Percentiles rank a stretch among this genome's conserved stretches.
Evolutionary conservation across 176 grass and related monocot species (phyloP).

Genomic region (Urochloa ruziziensis): DNA sequence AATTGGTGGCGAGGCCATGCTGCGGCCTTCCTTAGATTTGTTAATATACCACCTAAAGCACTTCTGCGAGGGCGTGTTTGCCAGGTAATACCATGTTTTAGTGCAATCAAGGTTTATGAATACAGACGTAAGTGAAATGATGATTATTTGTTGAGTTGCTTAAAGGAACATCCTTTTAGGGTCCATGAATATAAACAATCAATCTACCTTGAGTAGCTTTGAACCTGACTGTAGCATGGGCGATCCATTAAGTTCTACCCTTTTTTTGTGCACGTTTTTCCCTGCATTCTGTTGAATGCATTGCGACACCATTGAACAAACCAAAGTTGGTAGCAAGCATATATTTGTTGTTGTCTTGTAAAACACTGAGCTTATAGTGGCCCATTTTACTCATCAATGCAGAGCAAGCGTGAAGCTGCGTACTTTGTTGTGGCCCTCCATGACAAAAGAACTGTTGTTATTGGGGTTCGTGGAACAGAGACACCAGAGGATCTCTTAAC

Average conservation of each 20-base stretch:
- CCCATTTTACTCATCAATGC: constrained; percentile 21
- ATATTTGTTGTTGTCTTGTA: background rate
- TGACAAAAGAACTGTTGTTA: constrained; percentile 72
- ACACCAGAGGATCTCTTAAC: constrained; percentile 95
- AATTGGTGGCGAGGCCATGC: constrained; percentile 99
- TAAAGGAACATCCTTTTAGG: constrained; percentile 25
- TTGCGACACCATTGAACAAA: background rate
- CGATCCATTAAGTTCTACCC: background rate
- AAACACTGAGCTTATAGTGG: background rate
- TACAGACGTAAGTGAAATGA: background rate
- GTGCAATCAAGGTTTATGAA: background rate
- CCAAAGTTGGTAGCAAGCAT: background rate
- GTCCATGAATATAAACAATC: background rate
- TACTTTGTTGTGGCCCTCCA: constrained; percentile 93
- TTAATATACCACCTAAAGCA: constrained; percentile 74
- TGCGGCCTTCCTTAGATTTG: constrained; percentile 85
- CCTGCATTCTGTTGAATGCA: background rate
- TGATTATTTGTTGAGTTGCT: constrained; percentile 8
- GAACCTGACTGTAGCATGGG: constrained; percentile 9
- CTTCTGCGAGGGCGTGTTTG: constrained; percentile 72
- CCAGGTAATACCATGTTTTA: constrained; percentile 54
- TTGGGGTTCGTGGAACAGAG: constrained; percentile 87
- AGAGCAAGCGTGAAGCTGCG: constrained; percentile 89
- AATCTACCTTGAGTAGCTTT: constrained; percentile 3
- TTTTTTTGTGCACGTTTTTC: background rate